A percentile compares a stretch with the other conserved stretches of the same genome.
phyloP scores from a whole-genome alignment of 73 alveolate genomes.

The Paramecium sexaurelia region DNA sequence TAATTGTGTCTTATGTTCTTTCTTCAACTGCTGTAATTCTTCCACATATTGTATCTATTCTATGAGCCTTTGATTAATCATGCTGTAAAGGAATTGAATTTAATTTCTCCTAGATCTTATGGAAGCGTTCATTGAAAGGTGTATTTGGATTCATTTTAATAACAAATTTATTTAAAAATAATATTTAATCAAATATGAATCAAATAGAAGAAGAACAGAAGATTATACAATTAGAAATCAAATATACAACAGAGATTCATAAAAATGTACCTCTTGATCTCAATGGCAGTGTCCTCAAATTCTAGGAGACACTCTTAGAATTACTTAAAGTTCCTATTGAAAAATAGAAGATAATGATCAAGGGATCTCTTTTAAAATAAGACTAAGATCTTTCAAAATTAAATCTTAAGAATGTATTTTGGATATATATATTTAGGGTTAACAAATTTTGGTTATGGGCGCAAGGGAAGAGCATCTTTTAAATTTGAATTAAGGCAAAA shows the following conservation, averaged over 20 bases:
- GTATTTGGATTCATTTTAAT: slow-evolving; percentile 59
- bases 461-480: slow-evolving; percentile 83
- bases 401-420: slow-evolving; percentile 50
- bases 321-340: slow-evolving; percentile 87
- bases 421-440: slow-evolving; percentile 60
- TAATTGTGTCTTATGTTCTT: slow-evolving; percentile 46
- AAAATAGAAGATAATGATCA: slow-evolving; percentile 89
- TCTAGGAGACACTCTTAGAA: slow-evolving; percentile 73
- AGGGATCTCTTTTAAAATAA: slow-evolving; percentile 87
- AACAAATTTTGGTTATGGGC: slow-evolving; percentile 90
- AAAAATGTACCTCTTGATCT: slow-evolving; percentile 50
- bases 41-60: slow-evolving; percentile 58
- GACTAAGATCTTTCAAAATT: slow-evolving; percentile 10
- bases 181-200: not conserved
- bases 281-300: slow-evolving; percentile 35
- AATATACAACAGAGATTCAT: slow-evolving; percentile 22
- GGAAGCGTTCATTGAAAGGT: slow-evolving; percentile 70
- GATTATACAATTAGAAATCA: slow-evolving; percentile 41
- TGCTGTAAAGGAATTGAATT: slow-evolving; percentile 58
- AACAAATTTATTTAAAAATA: slow-evolving; percentile 42
- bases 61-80: slow-evolving; percentile 64
- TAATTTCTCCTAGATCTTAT: slow-evolving; percentile 60
- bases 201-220: slow-evolving; percentile 7
- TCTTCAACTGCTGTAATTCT: slow-evolving; percentile 60
- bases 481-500: slow-evolving; percentile 72